Evolutionary conservation across 2,329 filamentous ascomycete species (phyloP).

Genomic region (Myrmaecium sp.): DNA sequence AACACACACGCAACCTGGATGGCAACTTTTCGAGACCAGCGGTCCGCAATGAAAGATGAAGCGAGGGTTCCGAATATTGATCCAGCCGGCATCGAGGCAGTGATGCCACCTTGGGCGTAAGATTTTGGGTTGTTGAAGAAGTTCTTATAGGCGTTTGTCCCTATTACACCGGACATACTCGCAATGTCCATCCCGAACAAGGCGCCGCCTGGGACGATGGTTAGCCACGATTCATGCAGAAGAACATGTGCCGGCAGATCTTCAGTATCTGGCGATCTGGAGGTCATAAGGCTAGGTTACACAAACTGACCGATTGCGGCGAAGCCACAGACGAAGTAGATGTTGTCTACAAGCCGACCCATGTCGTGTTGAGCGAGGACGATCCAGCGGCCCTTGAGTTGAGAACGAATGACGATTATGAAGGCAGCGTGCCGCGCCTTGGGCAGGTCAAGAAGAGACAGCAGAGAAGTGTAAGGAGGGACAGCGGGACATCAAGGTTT

Average conservation of each 20-base stretch:
- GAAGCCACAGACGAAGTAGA: constrained; percentile 45
- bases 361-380: no score
- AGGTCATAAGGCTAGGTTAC: background rate
- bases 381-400: no score
- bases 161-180: constrained; percentile 22
- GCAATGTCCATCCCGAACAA: constrained; percentile 24
- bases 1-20: constrained; percentile 27
- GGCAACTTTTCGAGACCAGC: constrained; percentile 25
- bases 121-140: constrained; percentile 18
- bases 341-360: constrained; percentile 24
- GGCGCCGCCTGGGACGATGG: constrained; percentile 11
- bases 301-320: constrained; percentile 44
- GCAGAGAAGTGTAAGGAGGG: no score
- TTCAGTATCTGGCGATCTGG: background rate
- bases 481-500: no score
- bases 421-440: no score
- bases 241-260: background rate
- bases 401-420: no score
- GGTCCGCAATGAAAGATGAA: constrained; percentile 30
- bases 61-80: constrained; percentile 29
- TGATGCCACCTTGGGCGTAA: constrained; percentile 25
- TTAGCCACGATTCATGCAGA: constrained; percentile 1
- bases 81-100: constrained; percentile 33
- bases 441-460: no score
- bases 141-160: constrained; percentile 19